phyloP scores from a whole-genome alignment of 176 grass and related monocot species.

The Aegilops longissima region DNA sequence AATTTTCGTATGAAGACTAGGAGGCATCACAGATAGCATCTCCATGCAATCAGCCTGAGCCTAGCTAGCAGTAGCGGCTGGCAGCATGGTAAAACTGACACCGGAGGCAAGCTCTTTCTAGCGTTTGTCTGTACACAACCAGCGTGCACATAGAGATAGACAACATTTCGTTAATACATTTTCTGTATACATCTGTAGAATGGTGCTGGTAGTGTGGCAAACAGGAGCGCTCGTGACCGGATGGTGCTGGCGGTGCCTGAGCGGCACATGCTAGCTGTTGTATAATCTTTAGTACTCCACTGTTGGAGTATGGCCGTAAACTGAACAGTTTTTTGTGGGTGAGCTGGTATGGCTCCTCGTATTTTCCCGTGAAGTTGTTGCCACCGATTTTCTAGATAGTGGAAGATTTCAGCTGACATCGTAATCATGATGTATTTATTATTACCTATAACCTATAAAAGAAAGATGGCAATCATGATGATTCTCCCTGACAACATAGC shows the following conservation, averaged over 20 bases:
- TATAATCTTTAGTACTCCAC: neutral
- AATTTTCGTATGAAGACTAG: neutral
- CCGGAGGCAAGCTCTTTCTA: neutral
- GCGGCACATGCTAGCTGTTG: neutral
- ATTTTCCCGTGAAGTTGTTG: conserved; percentile 14
- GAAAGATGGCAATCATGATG: neutral
- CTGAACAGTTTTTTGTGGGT: neutral
- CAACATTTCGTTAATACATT: neutral
- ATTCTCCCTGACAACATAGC: neutral
- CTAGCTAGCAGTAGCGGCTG: conserved; percentile 12
- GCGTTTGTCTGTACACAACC: conserved; percentile 39
- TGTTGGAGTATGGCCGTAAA: neutral
- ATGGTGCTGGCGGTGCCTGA: neutral
- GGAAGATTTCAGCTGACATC: neutral
- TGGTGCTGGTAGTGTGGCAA: conserved; percentile 9
- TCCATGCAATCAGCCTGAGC: neutral
- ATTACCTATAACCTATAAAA: neutral
- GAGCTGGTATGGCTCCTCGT: neutral
- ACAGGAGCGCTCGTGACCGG: neutral
- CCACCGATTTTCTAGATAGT: neutral
- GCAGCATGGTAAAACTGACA: neutral
- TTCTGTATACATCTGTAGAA: neutral
- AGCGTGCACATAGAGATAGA: conserved; percentile 29
- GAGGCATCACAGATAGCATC: neutral
- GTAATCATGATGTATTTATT: neutral